Base-by-base conservation (phyloP, 2,329 filamentous ascomycete species). In the Helminthosporium solani region DNA sequence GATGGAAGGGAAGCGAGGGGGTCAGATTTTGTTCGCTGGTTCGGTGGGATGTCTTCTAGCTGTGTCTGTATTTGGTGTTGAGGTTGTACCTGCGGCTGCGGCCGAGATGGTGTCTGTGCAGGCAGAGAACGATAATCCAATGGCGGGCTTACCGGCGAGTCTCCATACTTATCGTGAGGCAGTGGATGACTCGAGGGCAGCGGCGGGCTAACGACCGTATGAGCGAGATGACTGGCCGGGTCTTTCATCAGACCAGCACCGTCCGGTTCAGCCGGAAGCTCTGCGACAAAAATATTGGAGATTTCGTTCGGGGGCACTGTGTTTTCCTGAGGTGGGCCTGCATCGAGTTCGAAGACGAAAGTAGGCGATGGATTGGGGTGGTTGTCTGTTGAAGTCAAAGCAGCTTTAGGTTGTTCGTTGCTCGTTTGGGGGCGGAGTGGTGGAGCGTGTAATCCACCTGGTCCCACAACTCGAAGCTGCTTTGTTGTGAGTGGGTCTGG, bases 321-420 rank as follows among this genome's bases (percentile, higher is more conserved):
- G 20, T 21, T 40, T 7, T 37, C 25, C 27, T 30, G 36, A 19
- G 44, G 33, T 9, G 42, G 18, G 14, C 37, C 33, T 3, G 47
- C 42, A 16, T 56, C 54, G 19, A 58, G 52, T 27, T 62, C 57
- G 30, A 54, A 53, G 9, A 52, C 40, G n/a, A 45, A 46, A 8
- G 5, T 19, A 2, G 39, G 18, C 9, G 31, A 16, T 14, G 28
- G 6, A 31, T 6, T n/a, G 14, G 12, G 14, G 6, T n/a, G 28
- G 4, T 7, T 19, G 8, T 34, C 12, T 18, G 34, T 30, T 5
- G 40, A 34, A 20, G n/a, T 21, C 2, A 14, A 15, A 12, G 39
- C 7, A 6, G 36, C 23, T 2, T 19, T 3, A 31, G 20, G 31
- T 7, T 47, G 30, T 23, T 18, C 42, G 18, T 44, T 20, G 15